These are phyloP conservation scores for Tetrahymena elliotti DNA, from an alignment of 73 alveolate genomes.

Conservation along the genomic window DNA sequence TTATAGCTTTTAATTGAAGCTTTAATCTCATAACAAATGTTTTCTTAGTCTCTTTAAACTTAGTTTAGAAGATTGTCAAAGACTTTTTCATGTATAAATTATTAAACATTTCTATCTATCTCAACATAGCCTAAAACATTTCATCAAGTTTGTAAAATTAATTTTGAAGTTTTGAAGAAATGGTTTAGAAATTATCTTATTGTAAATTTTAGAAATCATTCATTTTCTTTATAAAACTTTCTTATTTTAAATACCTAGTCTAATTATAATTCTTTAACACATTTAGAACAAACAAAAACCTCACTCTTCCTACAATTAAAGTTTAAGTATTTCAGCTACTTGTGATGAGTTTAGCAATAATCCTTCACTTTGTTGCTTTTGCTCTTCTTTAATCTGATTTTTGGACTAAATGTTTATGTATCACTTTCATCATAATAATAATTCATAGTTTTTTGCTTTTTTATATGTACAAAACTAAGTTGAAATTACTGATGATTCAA, in stretches of 20 bases:
- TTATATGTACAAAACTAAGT: too few species aligned
- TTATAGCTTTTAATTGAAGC: neutral
- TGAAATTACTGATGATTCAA: too few species aligned
- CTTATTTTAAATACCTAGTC: neutral
- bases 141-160: neutral
- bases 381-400: too few species aligned
- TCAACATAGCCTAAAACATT: too few species aligned
- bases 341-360: neutral
- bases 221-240: too few species aligned
- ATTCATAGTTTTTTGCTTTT: too few species aligned
- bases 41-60: neutral
- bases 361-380: too few species aligned
- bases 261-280: neutral
- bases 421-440: too few species aligned
- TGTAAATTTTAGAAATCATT: neutral
- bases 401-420: neutral
- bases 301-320: neutral
- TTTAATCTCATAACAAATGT: neutral
- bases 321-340: neutral
- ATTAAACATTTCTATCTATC: neutral
- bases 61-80: neutral
- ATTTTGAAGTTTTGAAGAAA: neutral
- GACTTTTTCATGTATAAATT: neutral
- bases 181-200: neutral
- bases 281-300: neutral